Evolutionary conservation across 163 green algal genomes (phyloP).

Genomic region (Volvox carteri): DNA sequence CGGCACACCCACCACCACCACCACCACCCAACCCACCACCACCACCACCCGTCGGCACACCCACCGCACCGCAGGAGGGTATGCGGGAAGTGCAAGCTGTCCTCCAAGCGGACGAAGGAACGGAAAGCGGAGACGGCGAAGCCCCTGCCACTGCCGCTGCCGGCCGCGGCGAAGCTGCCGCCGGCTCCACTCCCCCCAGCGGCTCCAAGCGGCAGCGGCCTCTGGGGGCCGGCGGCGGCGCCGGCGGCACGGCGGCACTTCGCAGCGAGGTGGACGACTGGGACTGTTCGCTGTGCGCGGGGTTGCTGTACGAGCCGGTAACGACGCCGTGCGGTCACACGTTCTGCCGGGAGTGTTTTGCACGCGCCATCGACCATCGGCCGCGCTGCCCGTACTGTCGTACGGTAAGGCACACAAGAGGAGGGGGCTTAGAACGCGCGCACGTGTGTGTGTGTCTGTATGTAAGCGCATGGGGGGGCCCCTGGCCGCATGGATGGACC

Average conservation of each 20-base stretch:
- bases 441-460: not conserved
- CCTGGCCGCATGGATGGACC: no score
- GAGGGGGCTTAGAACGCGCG: not conserved
- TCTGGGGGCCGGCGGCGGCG: not conserved
- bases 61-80: constrained; percentile 16
- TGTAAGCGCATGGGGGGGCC: no score
- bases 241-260: not conserved
- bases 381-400: constrained; percentile 82
- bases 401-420: constrained; percentile 59
- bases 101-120: not conserved
- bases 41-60: no score
- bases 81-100: constrained; percentile 57
- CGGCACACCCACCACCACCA: no score
- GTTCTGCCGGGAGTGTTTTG: constrained; percentile 87
- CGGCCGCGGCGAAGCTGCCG: not conserved
- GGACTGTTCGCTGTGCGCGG: constrained; percentile 88
- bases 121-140: not conserved
- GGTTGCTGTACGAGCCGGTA: constrained; percentile 89
- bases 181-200: not conserved
- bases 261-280: constrained; percentile 72
- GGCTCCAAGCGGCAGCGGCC: constrained; percentile 38
- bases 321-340: constrained; percentile 93
- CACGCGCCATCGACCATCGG: constrained; percentile 77
- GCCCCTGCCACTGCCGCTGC: not conserved
- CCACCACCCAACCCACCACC: no score